A percentile compares a stretch with the other conserved stretches of the same genome.
Conservation (phyloP, 2,329 filamentous ascomycete species). For the Aspergillus latus region DNA sequence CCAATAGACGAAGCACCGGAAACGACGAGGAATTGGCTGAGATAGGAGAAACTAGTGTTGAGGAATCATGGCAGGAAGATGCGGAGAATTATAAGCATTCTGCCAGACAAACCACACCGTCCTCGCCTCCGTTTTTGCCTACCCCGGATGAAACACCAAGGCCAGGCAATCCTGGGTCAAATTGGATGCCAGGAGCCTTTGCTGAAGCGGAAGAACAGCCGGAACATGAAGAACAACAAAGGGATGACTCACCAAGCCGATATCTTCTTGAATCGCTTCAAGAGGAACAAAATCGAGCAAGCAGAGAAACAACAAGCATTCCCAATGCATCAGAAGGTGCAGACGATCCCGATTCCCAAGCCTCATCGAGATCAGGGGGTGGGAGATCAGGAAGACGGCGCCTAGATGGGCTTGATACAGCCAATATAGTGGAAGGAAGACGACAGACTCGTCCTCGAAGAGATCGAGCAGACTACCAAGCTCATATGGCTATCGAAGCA, state of each 20-base stretch:
- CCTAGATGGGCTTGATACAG: not conserved
- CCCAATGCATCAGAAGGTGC: not conserved
- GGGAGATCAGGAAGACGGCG: too few relatives aligned
- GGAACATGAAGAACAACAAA: too few relatives aligned
- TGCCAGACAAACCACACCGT: not conserved
- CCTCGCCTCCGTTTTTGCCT: not conserved
- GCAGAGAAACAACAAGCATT: not conserved
- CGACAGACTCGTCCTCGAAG: not conserved
- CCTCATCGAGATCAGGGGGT: not conserved
- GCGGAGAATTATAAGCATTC: not conserved
- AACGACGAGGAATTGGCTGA: not conserved
- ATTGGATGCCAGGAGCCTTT: too few relatives aligned
- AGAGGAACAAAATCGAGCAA: not conserved
- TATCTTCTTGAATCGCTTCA: not conserved
- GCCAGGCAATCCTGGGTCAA: too few relatives aligned
- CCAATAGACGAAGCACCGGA: not conserved
- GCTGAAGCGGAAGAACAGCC: too few relatives aligned
- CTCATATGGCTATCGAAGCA: not conserved
- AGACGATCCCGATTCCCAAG: not conserved
- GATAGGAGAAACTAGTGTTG: not conserved
- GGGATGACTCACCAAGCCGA: too few relatives aligned
- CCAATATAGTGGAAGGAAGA: not conserved
- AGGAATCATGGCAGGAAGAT: not conserved
- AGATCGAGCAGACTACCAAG: not conserved
- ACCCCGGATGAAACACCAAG: not conserved